phyloP scores from a whole-genome alignment of 2,329 filamentous ascomycete genomes.

The Thielaviopsis euricoi region DNA sequence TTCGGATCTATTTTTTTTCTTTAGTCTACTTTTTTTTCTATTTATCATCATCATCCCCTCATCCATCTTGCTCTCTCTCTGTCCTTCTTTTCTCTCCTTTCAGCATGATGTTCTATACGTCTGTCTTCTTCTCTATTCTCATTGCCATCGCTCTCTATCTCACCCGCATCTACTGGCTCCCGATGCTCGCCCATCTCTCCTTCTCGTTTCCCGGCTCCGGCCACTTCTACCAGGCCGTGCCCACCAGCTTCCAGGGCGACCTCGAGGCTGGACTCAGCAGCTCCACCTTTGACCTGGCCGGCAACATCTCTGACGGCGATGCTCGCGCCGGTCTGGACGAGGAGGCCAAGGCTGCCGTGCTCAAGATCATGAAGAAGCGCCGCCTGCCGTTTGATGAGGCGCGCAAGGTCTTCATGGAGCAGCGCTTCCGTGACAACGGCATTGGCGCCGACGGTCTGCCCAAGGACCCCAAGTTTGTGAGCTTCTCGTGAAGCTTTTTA shows the following conservation, averaged over 20 bases:
- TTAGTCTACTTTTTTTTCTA: not conserved
- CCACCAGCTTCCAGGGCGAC: conserved; percentile 63
- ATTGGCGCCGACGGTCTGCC: conserved; percentile 81
- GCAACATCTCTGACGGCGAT: conserved; percentile 69
- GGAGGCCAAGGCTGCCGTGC: conserved; percentile 62
- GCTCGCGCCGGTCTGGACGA: conserved; percentile 66
- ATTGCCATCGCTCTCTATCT: conserved; percentile 63
- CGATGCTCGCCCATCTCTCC: conserved; percentile 41
- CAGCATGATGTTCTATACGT: conserved; percentile 73
- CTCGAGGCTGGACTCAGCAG: conserved; percentile 77
- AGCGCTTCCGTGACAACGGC: conserved; percentile 68
- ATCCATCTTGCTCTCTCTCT: not conserved
- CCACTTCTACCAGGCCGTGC: conserved; percentile 63
- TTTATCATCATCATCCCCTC: not conserved
- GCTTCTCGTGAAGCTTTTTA: conserved; percentile 40
- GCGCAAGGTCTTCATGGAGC: conserved; percentile 69
- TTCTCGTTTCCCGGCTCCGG: conserved; percentile 34
- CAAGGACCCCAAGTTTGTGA: conserved; percentile 87
- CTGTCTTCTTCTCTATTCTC: conserved; percentile 52
- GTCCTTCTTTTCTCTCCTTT: not conserved
- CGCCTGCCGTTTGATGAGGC: conserved; percentile 83
- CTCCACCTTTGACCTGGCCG: conserved; percentile 63
- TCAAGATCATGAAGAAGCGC: conserved; percentile 77
- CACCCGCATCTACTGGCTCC: conserved; percentile 63
- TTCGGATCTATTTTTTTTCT: not conserved